Percentiles rank a stretch among this genome's conserved stretches.
Conservation (phyloP, 2,329 filamentous ascomycete genomes). For the Fusarium drepaniforme region DNA sequence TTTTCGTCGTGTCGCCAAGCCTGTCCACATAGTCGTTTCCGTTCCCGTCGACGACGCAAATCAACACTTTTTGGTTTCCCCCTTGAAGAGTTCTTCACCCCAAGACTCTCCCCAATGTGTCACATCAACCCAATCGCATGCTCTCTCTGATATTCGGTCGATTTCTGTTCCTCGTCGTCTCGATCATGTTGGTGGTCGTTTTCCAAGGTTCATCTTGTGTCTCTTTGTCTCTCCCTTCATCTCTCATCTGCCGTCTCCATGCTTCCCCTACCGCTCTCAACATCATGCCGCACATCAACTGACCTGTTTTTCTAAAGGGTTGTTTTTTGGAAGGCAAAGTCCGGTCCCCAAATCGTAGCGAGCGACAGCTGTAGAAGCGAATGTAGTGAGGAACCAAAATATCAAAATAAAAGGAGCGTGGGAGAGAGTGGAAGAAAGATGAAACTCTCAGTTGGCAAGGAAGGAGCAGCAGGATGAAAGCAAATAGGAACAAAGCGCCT, state of each 20-base stretch:
- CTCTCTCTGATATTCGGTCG: not conserved
- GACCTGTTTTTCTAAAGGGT: constrained; percentile 37
- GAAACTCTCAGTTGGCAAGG: constrained; percentile 65
- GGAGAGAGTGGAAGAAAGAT: constrained; percentile 60
- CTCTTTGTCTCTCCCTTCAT: constrained; percentile 13
- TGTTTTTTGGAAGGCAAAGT: constrained; percentile 34
- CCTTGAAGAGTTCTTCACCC: not conserved
- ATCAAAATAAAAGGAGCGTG: constrained; percentile 63
- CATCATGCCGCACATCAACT: constrained; percentile 20
- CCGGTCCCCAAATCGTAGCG: constrained; percentile 36
- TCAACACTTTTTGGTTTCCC: not conserved
- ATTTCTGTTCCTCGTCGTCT: not conserved
- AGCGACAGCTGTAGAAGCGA: constrained; percentile 47
- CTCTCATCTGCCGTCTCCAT: not conserved
- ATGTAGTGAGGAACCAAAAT: constrained; percentile 42
- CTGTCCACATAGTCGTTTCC: not conserved
- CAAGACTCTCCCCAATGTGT: not conserved
- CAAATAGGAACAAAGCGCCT: constrained; percentile 42
- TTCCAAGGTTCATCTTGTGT: not conserved
- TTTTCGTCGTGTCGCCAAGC: not conserved
- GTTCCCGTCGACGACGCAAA: not conserved
- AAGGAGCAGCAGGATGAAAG: constrained; percentile 48
- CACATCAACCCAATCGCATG: not conserved
- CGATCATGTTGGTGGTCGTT: not conserved
- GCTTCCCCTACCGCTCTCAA: not conserved